phyloP scores from a whole-genome alignment of 345 rosid species.

The Brassica rapa region DNA sequence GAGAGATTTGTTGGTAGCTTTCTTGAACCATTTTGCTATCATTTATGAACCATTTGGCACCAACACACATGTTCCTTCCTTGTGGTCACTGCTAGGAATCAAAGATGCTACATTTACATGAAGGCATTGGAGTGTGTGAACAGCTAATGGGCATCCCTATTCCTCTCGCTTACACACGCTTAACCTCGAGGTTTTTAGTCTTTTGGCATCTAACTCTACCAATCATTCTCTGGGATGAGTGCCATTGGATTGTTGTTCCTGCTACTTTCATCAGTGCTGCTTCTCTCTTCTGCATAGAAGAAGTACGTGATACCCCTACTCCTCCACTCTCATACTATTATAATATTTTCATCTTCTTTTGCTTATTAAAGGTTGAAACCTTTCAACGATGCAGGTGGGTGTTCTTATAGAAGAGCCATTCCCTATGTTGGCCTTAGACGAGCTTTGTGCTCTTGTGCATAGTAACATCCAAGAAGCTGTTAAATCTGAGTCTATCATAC shows the following conservation, averaged over 20 bases:
- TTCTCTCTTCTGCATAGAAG: conserved; percentile 94
- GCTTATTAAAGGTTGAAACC: neutral
- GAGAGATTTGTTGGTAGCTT: conserved; percentile 62
- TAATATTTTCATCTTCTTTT: neutral
- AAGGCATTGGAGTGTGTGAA: conserved; percentile 86
- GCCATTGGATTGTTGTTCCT: conserved; percentile 96
- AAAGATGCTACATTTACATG: conserved; percentile 66
- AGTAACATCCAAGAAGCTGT: conserved; percentile 69
- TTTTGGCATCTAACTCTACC: conserved; percentile 96
- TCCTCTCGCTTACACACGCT: conserved; percentile 91
- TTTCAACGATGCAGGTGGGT: conserved; percentile 59
- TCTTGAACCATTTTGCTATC: neutral
- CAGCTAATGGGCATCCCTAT: conserved; percentile 80
- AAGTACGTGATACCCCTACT: conserved; percentile 41
- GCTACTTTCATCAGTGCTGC: conserved; percentile 95
- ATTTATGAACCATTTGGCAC: too few species aligned
- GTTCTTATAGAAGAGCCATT: conserved; percentile 96
- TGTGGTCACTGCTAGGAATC: conserved; percentile 55
- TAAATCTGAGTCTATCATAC: conserved; percentile 54
- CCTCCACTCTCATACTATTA: neutral
- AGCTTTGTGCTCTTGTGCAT: conserved; percentile 58
- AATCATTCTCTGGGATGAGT: conserved; percentile 91
- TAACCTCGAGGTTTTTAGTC: conserved; percentile 91
- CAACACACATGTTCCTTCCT: neutral
- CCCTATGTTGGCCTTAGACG: conserved; percentile 86